These are phyloP conservation scores for Aquanectria penicillioides DNA, from an alignment of 2,329 filamentous ascomycete species.

Conservation along the genomic window DNA sequence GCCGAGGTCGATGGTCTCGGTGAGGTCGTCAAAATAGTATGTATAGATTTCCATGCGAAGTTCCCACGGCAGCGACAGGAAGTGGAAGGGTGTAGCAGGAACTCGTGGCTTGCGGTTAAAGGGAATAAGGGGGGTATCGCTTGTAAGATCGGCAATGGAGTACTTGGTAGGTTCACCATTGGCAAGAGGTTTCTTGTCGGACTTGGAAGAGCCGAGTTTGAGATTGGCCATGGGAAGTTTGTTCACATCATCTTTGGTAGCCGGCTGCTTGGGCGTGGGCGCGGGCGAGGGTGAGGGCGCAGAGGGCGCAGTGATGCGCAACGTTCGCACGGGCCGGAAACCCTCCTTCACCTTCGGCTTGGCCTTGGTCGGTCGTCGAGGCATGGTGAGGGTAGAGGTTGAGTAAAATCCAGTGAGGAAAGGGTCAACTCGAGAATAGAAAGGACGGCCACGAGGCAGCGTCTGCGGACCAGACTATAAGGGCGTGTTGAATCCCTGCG, in stretches of 20 bases:
- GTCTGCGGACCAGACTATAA: background rate
- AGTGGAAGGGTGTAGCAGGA: constrained; percentile 64
- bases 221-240: constrained; percentile 55
- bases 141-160: constrained; percentile 55
- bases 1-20: constrained; percentile 71
- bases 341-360: constrained; percentile 18
- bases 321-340: constrained; percentile 27
- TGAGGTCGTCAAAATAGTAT: constrained; percentile 65
- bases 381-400: constrained; percentile 28
- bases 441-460: background rate
- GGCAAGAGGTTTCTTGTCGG: constrained; percentile 43
- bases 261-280: constrained; percentile 44
- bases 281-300: constrained; percentile 24
- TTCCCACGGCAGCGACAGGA: constrained; percentile 75
- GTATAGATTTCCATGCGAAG: constrained; percentile 76
- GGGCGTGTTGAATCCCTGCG: background rate
- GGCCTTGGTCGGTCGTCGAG: constrained; percentile 37
- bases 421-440: background rate
- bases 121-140: constrained; percentile 50
- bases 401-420: background rate
- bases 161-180: constrained; percentile 54
- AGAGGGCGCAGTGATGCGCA: constrained; percentile 34
- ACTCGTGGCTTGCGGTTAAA: constrained; percentile 44
- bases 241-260: constrained; percentile 54
- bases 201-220: constrained; percentile 54